Base-by-base conservation (phyloP, 83 land plant genomes). In the Thuja plicata region DNA sequence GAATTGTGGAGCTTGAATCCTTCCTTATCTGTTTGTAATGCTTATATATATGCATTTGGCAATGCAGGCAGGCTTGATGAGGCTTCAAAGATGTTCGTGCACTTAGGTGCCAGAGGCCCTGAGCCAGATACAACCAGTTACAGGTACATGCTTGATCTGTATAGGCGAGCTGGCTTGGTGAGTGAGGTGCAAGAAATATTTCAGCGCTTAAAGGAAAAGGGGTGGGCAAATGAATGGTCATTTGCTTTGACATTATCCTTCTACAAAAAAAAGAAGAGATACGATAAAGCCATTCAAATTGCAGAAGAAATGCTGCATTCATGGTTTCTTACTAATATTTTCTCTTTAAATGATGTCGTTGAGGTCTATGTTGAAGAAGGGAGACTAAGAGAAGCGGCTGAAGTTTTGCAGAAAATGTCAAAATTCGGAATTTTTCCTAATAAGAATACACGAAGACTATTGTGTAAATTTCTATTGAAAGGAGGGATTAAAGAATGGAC, bases 201-300 rank as follows among this genome's bases (percentile, higher is more conserved):
- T 70, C 60, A 92, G 45, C 50, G 80, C 50, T 46, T 96, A 90
- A 89, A 90, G 87, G 43, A 35, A 62, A 92, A 80, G 37, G 92
- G 92, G 37, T 34, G 48, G 1, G 94, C 93, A 32, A 92, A 93
- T 57, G 94, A 95, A 80, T 91, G 97, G 74, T 92, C 98, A 5
- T 97, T 86, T 83, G 91, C 95, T 15, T 94, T 93, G 92, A 96
- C 96, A 95, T 55, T 98, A 88, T 91, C 91, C 82, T 88, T 97
- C 88, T 95, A 97, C 89, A 96, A 92, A 85, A 91, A 89, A 80
- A 78, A 88, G 37, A 97, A 97, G 43, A 88, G 89, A 88, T 88
- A 92, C 30, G 37, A 79, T 55, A 93, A 95, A 88, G 99, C 98
- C 46, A 37, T 84, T 54, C 79, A 41, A 30, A 92, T 94, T 80